Conservation (phyloP, 2,329 filamentous ascomycete species). For the Aspergillus glaucus region DNA sequence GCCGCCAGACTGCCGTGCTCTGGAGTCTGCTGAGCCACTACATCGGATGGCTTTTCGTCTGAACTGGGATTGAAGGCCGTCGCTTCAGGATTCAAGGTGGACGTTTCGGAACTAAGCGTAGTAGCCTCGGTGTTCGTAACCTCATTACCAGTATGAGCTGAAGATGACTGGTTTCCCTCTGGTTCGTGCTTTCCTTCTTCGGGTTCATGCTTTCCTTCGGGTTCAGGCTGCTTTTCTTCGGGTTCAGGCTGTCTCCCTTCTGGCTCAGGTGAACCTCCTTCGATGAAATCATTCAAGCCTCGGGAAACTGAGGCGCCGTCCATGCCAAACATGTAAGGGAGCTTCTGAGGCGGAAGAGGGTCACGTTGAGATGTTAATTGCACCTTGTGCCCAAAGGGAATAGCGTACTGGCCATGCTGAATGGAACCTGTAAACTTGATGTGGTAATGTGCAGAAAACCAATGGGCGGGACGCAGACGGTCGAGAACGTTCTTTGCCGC, state of each 20-base stretch:
- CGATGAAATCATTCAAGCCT: slow-evolving; percentile 4
- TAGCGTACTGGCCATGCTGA: slow-evolving; percentile 36
- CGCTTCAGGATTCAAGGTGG: background rate
- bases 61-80: background rate
- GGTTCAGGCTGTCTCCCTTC: background rate
- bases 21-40: background rate
- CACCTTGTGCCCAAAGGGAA: slow-evolving; percentile 1
- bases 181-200: slow-evolving; percentile 5
- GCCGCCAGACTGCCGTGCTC: background rate
- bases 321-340: slow-evolving; percentile 11
- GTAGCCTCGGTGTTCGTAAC: background rate
- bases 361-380: background rate
- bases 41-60: background rate
- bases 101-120: no score
- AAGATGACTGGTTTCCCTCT: background rate
- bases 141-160: background rate
- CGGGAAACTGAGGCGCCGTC: slow-evolving; percentile 12
- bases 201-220: slow-evolving; percentile 6
- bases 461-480: slow-evolving; percentile 71
- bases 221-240: no score
- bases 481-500: slow-evolving; percentile 78
- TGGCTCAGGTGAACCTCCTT: slow-evolving; percentile 1
- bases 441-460: slow-evolving; percentile 93
- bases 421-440: slow-evolving; percentile 70
- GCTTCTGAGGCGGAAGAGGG: background rate